Evolutionary conservation across 805 yeast species (phyloP), one percentile per base, ranked within the genome.

Genomic region (Lipomyces yamanashiensis): DNA sequence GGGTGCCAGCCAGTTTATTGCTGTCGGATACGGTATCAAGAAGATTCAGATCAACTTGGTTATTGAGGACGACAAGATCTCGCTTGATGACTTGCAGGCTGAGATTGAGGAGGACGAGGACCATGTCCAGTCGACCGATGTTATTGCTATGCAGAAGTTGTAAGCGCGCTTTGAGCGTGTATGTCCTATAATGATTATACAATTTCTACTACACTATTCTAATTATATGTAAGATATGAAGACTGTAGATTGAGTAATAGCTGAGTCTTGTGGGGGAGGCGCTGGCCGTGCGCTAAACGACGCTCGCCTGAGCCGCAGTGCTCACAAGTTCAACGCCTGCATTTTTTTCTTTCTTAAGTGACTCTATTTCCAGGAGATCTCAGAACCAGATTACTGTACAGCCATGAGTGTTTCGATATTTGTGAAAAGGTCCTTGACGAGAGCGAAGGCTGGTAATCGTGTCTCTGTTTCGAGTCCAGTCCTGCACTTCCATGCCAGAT

Each of bases 11-110:
- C 92, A 88, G 83, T 92, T 87, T 84, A 84, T 95, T 74, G 95
- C 97, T 78, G 96, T 95, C 76, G 99, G 99, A 82, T 95, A 85
- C 88, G 99, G 99, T 87, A 93, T 95, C 86, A 90, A 90, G 89
- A 95, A 95, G 87, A 87, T 95, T 80, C 99, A 95, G 86, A 90
- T 95, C 82, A 93, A 92, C 92, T 82, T 89, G 83, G 99, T 95
- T 78, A 88, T 95, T 74, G 98, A 95, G 87, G 99, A 95, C 82
- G 96, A 85, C 74, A 88, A 87, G 87, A 97, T 95, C 72, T 90
- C 98, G 70, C 76, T 92, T 75, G 97, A 90, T 73, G 98, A 89
- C 62, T 88, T 95, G 78, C 82, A 81, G 71, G 75, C 75, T 66
- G 84, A 86, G 72, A 90, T 88, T 80, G 87, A 84, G 79, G 98